Percentiles rank a stretch among this genome's conserved stretches.
Evolutionary conservation across 2,329 filamentous ascomycete genomes (phyloP).

Genomic region (Nakataea oryzae): DNA sequence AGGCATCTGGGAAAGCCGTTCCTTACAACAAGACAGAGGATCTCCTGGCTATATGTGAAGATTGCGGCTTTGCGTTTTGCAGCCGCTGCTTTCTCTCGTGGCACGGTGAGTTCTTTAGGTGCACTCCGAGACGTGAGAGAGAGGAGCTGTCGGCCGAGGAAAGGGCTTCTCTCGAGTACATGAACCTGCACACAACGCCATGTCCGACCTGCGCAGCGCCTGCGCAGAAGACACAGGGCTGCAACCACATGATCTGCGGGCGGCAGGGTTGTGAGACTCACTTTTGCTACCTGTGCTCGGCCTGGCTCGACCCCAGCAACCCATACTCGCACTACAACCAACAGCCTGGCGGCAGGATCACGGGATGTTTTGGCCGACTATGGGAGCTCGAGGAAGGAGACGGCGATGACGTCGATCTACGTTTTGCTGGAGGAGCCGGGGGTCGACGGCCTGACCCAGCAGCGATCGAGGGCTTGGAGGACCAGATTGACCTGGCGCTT

Average conservation of each 20-base stretch:
- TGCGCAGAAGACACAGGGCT: conserved; percentile 83
- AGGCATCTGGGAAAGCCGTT: conserved; percentile 1
- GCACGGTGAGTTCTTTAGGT: conserved; percentile 78
- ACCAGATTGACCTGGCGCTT: neutral
- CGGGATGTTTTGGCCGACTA: conserved; percentile 70
- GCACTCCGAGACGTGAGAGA: conserved; percentile 53
- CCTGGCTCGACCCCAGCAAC: conserved; percentile 73
- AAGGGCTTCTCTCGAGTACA: conserved; percentile 75
- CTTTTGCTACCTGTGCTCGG: conserved; percentile 88
- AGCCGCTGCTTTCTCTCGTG: conserved; percentile 60
- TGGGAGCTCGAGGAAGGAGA: conserved; percentile 88
- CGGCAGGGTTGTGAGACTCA: conserved; percentile 65
- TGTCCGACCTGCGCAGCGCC: conserved; percentile 83
- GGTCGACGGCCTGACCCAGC: conserved; percentile 8
- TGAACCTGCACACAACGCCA: conserved; percentile 69
- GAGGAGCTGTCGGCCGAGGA: conserved; percentile 75
- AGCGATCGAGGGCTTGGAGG: conserved; percentile 3
- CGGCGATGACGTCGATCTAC: conserved; percentile 39
- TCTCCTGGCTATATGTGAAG: conserved; percentile 73
- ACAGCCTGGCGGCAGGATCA: conserved; percentile 35
- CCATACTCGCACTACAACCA: conserved; percentile 86
- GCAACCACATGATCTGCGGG: conserved; percentile 94
- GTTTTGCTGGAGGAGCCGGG: conserved; percentile 26
- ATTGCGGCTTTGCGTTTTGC: conserved; percentile 87
- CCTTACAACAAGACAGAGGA: conserved; percentile 28